Conservation (phyloP, 2,329 filamentous ascomycete genomes). For the Diaporthe nobilis region DNA sequence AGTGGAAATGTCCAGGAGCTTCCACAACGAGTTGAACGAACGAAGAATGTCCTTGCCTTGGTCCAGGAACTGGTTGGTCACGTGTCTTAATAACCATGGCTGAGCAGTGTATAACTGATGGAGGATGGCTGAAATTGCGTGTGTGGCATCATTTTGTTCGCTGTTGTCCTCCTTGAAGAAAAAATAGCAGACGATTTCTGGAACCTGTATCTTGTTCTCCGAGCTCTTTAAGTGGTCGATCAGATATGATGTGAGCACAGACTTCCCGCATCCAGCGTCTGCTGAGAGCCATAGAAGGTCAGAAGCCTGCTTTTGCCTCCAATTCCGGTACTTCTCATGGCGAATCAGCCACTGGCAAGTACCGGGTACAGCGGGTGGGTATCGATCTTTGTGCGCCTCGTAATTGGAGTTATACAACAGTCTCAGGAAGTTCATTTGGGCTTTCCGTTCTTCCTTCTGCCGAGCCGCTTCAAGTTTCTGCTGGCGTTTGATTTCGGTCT, state of each 20-base stretch:
- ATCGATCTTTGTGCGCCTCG: constrained; percentile 38
- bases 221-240: constrained; percentile 38
- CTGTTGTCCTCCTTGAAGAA: constrained; percentile 43
- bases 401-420: constrained; percentile 32
- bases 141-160: constrained; percentile 38
- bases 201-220: constrained; percentile 17
- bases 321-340: constrained; percentile 35
- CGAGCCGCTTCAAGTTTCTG: constrained; percentile 8
- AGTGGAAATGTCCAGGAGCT: constrained; percentile 21
- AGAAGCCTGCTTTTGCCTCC: constrained; percentile 19
- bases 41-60: constrained; percentile 11
- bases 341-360: constrained; percentile 42
- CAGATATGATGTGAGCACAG: constrained; percentile 39
- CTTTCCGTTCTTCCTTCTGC: constrained; percentile 21
- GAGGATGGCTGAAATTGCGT: constrained; percentile 34
- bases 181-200: constrained; percentile 42
- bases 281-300: constrained; percentile 42
- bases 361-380: constrained; percentile 39
- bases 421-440: background rate
- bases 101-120: constrained; percentile 41
- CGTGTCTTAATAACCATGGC: constrained; percentile 13
- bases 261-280: constrained; percentile 43
- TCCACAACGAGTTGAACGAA: constrained; percentile 31
- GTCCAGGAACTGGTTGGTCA: background rate
- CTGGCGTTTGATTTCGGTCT: constrained; percentile 11